Evolutionary conservation across 306 rosid species (phyloP), one percentile per base, ranked within the genome.

Genomic region (Myrica gale): DNA sequence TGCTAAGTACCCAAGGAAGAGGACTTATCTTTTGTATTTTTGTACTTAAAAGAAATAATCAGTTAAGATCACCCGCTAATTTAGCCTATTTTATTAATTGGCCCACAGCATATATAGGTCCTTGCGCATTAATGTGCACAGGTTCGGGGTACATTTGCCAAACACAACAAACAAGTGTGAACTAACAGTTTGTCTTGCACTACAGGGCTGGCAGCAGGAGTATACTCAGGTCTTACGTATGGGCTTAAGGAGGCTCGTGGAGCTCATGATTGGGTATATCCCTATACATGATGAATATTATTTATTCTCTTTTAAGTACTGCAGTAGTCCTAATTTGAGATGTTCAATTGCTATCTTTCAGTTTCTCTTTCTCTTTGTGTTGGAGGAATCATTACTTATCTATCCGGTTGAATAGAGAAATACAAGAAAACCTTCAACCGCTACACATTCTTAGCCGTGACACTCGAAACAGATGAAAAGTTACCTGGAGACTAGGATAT

Each of bases 181-280:
- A 20, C 68, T 77, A 23, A 70, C 53, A 21, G 9, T 39, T 55
- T 51, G n/a, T 70, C 56, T 42, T 39, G 39, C 72, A 71, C 55
- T 80, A 80, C 81, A 94, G 96, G 98, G 52, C 79, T 90, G 78
- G 93, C 91, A 75, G 97, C 97, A 17, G 97, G 97, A 60, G 76
- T 94, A 20, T 89, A 91, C 78, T 90, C 98, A 20, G 96, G 97
- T 42, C 92, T 92, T 66, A 88, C 96, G 11, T 91, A 91, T 82
- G 97, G 94, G 67, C 86, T 94, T 75, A 83, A 82, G 71, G 98
- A 94, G 84, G 93, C 93, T 68, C 91, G 97, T 21, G 98, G 98
- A 19, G 77, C 88, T 47, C 96, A 92, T 76, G 98, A 91, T 68
- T 94, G 95, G 96, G 97, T 93, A 91, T 65, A 76, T 23, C 44